Evolutionary conservation across 1,284 basidiomycete species (phyloP), one percentile per base, ranked within the genome.

Genomic region (Boletus sp.): DNA sequence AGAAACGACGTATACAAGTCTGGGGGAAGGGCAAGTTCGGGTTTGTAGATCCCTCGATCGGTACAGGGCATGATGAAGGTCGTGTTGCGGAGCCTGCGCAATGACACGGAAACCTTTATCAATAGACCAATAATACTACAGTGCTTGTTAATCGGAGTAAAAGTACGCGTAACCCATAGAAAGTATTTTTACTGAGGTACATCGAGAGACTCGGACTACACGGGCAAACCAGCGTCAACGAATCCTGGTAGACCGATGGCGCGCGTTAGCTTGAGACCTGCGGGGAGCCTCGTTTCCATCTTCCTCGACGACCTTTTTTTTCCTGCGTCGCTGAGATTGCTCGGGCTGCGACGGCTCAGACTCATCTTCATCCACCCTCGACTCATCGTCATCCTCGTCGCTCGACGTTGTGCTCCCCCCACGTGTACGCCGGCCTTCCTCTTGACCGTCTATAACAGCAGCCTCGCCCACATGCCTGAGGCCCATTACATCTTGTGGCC

Each of bases 11-110:
- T 49, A 72, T 76, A 59, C 76, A 80, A 56, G 80, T 85, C 36
- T 88, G 84, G 85, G 84, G 86, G 17, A 84, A 80, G 63, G 86
- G 80, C 45, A 71, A 72, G 46, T 88, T 89, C 59, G 87, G 88
- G 25, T 90, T 90, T 63, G 74, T 75, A 9, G 72, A 81, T 59
- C 67, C 67, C 51, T 58, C 53, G 39, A 58, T 60, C 10, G 61
- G 63, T 41, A 55, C 54, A 36, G 65, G 61, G 25, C 56, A 50
- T 9, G 72, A 72, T 27, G 76, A 77, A 32, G 75, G 73, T 7
- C 75, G 70, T 46, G 75, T 80, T 32, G 54, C 51, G 9, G 62
- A 55, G 26, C 56, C 22, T 49, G 14, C 8, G 48, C 53, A 16
- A 57, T 43, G 44, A 48, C 58, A 38, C 36, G 44, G 12, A 65